phyloP scores from a whole-genome alignment of 129 eudicot genomes.

The Chrysanthemum makinoi region DNA sequence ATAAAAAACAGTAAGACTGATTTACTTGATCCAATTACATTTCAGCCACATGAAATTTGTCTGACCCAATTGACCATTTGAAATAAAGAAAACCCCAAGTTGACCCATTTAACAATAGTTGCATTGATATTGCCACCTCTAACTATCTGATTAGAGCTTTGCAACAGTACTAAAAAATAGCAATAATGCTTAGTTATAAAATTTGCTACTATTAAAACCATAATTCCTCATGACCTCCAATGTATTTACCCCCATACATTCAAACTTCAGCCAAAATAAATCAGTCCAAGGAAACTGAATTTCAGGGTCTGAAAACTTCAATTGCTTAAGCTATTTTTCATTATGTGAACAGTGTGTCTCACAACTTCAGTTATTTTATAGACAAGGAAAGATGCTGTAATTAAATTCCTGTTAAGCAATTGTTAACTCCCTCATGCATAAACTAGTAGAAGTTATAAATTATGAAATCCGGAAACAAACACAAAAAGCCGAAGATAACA shows the following conservation, averaged over 20 bases:
- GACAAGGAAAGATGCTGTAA: background rate
- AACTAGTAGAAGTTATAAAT: background rate
- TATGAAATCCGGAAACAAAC: background rate
- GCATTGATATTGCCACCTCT: background rate
- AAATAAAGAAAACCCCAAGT: background rate
- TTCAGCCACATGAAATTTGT: background rate
- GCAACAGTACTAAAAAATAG: background rate
- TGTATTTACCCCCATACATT: background rate
- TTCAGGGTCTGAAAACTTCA: background rate
- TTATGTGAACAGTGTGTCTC: background rate
- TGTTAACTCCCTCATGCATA: background rate
- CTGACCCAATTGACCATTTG: background rate
- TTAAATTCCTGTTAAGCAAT: background rate
- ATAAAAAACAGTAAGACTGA: background rate
- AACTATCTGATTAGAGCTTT: background rate
- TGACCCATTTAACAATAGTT: background rate
- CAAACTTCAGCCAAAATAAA: background rate
- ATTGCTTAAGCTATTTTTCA: background rate
- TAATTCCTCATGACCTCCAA: background rate
- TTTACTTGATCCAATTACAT: background rate
- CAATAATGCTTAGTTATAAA: slow-evolving; percentile 3
- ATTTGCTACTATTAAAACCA: background rate
- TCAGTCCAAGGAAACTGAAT: background rate
- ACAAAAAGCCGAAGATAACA: background rate
- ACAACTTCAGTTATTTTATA: background rate